These are phyloP conservation scores for Neonothopanus nambi DNA, from an alignment of 1,284 basidiomycete genomes.

Conservation along the genomic window DNA sequence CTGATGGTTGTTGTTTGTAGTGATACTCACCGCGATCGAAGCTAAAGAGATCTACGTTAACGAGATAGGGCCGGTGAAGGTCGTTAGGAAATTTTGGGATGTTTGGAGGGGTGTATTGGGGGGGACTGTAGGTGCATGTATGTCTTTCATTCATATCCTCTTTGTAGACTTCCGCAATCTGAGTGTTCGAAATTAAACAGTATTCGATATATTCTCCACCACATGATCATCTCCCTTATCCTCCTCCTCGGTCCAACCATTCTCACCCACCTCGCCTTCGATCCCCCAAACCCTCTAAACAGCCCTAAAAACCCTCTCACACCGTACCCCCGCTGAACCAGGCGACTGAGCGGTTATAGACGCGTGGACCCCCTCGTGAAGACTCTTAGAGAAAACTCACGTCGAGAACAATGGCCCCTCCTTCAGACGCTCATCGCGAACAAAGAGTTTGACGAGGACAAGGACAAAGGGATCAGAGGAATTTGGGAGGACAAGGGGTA, in stretches of 20 bases:
- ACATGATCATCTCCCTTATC: constrained; percentile 11
- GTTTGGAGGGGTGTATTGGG: constrained; percentile 38
- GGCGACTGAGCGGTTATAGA: constrained; percentile 59
- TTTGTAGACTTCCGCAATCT: not conserved
- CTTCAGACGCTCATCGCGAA: constrained; percentile 4
- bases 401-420: not conserved
- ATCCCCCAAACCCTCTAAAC: too few relatives aligned
- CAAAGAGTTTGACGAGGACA: constrained; percentile 48
- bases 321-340: too few relatives aligned
- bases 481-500: too few relatives aligned
- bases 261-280: too few relatives aligned
- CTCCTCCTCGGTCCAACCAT: too few relatives aligned
- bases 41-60: too few relatives aligned
- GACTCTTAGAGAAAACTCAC: constrained; percentile 26
- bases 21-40: constrained; percentile 21
- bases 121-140: constrained; percentile 39
- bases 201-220: constrained; percentile 56
- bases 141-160: too few relatives aligned
- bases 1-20: too few relatives aligned
- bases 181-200: constrained; percentile 22
- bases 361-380: constrained; percentile 46
- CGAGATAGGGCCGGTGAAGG: constrained; percentile 11
- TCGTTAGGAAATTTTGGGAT: constrained; percentile 27
- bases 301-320: too few relatives aligned
- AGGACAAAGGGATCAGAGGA: constrained; percentile 44